Evolutionary conservation across 345 rosid species (phyloP).

Genomic region (Cardiospermum halicacabum): DNA sequence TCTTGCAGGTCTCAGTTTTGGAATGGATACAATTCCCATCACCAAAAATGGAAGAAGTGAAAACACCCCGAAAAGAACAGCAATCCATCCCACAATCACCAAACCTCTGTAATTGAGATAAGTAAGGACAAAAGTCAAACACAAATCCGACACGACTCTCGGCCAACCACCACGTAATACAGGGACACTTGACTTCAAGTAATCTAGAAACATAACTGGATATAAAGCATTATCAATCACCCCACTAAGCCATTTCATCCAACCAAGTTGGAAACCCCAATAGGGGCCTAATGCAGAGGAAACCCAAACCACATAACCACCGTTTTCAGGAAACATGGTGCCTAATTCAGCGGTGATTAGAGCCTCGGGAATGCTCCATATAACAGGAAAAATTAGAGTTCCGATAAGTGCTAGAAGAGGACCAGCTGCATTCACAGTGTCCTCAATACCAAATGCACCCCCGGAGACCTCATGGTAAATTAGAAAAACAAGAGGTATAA

Average conservation of each 20-base stretch:
- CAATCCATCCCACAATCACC: slow-evolving; percentile 60
- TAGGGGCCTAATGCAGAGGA: slow-evolving; percentile 60
- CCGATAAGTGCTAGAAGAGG: slow-evolving; percentile 63
- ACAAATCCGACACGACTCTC: slow-evolving; percentile 34
- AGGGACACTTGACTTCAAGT: slow-evolving; percentile 50
- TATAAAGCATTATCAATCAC: slow-evolving; percentile 66
- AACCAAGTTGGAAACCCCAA: slow-evolving; percentile 80
- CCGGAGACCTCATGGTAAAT: slow-evolving; percentile 32
- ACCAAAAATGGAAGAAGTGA: slow-evolving; percentile 62
- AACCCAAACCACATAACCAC: slow-evolving; percentile 46
- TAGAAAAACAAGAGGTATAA: slow-evolving; percentile 60
- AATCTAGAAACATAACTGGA: slow-evolving; percentile 66
- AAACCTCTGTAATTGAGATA: slow-evolving; percentile 63
- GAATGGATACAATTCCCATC: slow-evolving; percentile 54
- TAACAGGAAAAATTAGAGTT: slow-evolving; percentile 53
- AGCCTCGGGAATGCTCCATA: slow-evolving; percentile 79
- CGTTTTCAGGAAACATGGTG: slow-evolving; percentile 55
- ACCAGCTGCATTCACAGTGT: slow-evolving; percentile 65
- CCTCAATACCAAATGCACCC: slow-evolving; percentile 53
- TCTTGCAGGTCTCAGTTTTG: slow-evolving; percentile 54
- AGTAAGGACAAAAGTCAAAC: slow-evolving; percentile 43
- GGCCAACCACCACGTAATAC: slow-evolving; percentile 51
- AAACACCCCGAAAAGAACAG: slow-evolving; percentile 51
- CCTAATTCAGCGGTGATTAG: slow-evolving; percentile 76
- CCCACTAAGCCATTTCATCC: slow-evolving; percentile 82